phyloP scores from a whole-genome alignment of 345 rosid genomes.

The Salix exigua region DNA sequence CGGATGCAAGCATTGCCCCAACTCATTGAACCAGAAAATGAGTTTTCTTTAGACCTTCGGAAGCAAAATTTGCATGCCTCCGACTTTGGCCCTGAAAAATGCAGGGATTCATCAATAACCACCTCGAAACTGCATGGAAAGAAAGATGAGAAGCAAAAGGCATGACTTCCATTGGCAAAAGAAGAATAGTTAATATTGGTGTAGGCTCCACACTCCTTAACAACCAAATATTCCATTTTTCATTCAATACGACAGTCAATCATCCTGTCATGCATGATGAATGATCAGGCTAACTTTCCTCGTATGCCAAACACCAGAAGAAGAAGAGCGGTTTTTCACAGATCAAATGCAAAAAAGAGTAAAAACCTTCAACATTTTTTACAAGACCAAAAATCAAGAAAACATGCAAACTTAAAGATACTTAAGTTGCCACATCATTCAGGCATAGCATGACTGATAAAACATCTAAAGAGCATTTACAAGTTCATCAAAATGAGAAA shows the following conservation, averaged over 20 bases:
- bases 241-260: background rate
- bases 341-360: background rate
- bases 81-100: slow-evolving; percentile 55
- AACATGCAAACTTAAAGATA: too few relatives aligned
- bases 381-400: too few relatives aligned
- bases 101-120: slow-evolving; percentile 38
- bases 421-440: too few relatives aligned
- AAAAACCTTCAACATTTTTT: background rate
- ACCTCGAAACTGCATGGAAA: slow-evolving; percentile 5
- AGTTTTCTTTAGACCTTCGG: slow-evolving; percentile 40
- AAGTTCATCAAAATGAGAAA: too few relatives aligned
- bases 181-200: background rate
- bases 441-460: too few relatives aligned
- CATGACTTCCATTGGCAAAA: background rate
- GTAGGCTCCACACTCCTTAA: background rate
- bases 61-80: slow-evolving; percentile 38
- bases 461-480: too few relatives aligned
- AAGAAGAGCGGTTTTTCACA: background rate
- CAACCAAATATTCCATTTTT: background rate
- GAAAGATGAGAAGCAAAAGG: background rate
- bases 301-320: background rate
- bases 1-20: slow-evolving; percentile 24
- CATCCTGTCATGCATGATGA: background rate
- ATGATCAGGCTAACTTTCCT: background rate
- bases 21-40: slow-evolving; percentile 19